A percentile compares a stretch with the other conserved stretches of the same genome.
These are phyloP conservation scores for Ustilaginoidea virens DNA, from an alignment of 2,329 filamentous ascomycete genomes.

Conservation along the genomic window DNA sequence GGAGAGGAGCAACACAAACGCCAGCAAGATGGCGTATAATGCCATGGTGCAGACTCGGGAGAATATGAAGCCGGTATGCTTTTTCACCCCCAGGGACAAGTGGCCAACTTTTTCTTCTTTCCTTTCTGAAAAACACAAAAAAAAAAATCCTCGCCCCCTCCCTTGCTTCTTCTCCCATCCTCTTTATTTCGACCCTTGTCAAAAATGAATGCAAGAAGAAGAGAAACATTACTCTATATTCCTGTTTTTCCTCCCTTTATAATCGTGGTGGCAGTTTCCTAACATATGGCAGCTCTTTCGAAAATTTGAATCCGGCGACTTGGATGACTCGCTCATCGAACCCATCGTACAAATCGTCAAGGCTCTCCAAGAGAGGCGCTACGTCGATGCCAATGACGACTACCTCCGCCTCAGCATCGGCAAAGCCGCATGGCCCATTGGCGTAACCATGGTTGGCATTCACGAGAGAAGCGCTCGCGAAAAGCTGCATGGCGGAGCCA, in stretches of 20 bases:
- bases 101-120: no score
- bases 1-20: slow-evolving; percentile 46
- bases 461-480: slow-evolving; percentile 92
- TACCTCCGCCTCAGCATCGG: slow-evolving; percentile 88
- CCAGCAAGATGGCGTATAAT: slow-evolving; percentile 66
- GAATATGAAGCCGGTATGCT: slow-evolving; percentile 60
- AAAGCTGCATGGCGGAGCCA: slow-evolving; percentile 77
- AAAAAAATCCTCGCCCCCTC: neutral
- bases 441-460: slow-evolving; percentile 99
- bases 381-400: slow-evolving; percentile 92
- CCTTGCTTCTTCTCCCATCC: neutral
- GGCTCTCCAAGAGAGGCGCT: slow-evolving; percentile 76
- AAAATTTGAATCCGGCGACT: slow-evolving; percentile 66
- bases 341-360: slow-evolving; percentile 85
- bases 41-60: slow-evolving; percentile 79
- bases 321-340: slow-evolving; percentile 64
- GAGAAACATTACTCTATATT: neutral
- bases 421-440: slow-evolving; percentile 96
- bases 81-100: no score
- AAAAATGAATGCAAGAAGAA: neutral
- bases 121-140: no score
- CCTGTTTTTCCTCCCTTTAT: no score
- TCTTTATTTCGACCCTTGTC: neutral
- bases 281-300: slow-evolving; percentile 50
- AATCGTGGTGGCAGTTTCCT: no score